Evolutionary conservation across 257 asterid genomes (phyloP), one percentile per base, ranked within the genome.

Genomic region (Primulina tabacum): DNA sequence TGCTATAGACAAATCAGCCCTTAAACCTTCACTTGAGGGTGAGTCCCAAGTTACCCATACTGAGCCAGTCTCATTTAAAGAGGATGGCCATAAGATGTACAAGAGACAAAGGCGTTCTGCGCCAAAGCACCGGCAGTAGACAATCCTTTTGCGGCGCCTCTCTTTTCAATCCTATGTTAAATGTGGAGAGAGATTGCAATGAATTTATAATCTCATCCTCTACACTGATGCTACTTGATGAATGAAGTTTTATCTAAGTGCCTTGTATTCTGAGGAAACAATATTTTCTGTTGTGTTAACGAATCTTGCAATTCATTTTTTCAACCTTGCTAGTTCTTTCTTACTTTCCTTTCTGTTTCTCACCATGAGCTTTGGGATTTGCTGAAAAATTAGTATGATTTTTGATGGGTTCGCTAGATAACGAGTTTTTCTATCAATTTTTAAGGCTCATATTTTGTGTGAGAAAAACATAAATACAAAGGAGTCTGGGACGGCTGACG

Each of bases 71-170:
- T 70, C 78, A 59, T 82, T 62, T 29, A 78, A 70, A 71, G 83
- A 80, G 47, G 82, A 80, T 70, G 73, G 61, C 26, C 83, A 74
- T 60, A 81, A 67, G 77, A 78, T 58, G 63, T 81, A 83, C 82
- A 83, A 83, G 82, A 73, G 88, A 67, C 85, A 37, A 62, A 72
- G 85, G 77, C 85, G 85, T 28, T 64, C 82, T 38, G 73, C 16
- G 14, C 73, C 71, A 11, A 82, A 71, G 69, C 50, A 24, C 55
- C 37, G 66, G 70, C 61, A 47, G 73, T 52, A 9, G 66, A 30
- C 20, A 30, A 47, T 20, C 62, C 30, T 29, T 2, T n/a, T 16
- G 57, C 57, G 34, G 60, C 69, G 28, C 29, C 12, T 11, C 10
- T 57, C 8, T 40, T 72, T 34, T 12, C 56, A 29, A 33, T 28